phyloP scores from a whole-genome alignment of 2,329 filamentous ascomycete genomes.

The Fusarium sp. region DNA sequence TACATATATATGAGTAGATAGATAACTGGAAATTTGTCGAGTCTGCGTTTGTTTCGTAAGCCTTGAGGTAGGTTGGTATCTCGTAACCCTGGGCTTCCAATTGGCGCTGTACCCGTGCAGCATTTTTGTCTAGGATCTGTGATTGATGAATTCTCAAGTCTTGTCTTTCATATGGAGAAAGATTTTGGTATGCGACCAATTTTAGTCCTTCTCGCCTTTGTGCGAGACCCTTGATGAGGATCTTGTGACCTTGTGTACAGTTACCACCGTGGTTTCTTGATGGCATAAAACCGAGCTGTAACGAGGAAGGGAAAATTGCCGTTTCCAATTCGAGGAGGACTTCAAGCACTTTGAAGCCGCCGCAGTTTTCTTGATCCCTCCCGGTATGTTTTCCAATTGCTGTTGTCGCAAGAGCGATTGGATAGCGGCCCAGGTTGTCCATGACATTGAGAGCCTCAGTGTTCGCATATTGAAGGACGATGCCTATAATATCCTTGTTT shows the following conservation, averaged over 20 bases:
- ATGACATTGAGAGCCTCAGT: fast-evolving
- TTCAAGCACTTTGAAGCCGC: background rate
- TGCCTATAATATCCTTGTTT: background rate
- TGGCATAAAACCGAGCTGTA: background rate
- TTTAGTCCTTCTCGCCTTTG: background rate
- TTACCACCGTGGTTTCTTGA: too few relatives aligned
- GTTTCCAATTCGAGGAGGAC: background rate
- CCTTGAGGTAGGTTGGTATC: fast-evolving
- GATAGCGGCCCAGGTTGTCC: fast-evolving
- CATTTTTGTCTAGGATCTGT: background rate
- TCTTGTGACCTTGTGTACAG: background rate
- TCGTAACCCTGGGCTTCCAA: background rate
- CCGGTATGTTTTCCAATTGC: too few relatives aligned
- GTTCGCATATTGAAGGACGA: fast-evolving
- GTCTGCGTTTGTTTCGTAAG: fast-evolving
- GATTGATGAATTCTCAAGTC: fast-evolving
- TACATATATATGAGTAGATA: background rate
- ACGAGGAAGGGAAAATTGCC: background rate
- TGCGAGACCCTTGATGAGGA: fast-evolving
- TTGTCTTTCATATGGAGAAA: fast-evolving
- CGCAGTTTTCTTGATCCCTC: too few relatives aligned
- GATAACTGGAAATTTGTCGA: fast-evolving
- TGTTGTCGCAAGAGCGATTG: background rate
- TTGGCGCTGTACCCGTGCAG: background rate
- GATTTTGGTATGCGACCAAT: fast-evolving